Conservation (phyloP, 2,329 filamentous ascomycete species). For the Hypoxylon sp. region DNA sequence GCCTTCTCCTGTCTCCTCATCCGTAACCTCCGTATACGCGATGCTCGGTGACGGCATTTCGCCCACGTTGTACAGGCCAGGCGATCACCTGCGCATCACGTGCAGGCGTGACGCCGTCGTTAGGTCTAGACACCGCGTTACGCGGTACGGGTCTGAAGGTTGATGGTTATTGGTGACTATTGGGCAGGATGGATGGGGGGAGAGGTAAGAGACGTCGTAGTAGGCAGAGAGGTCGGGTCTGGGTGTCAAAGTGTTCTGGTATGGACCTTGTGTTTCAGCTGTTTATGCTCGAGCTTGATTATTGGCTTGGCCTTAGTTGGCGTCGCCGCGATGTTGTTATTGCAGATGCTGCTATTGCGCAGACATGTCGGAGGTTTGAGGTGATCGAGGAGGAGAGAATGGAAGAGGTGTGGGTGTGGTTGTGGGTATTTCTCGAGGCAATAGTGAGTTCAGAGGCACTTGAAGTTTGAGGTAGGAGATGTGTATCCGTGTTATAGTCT, state of each 20-base stretch:
- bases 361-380: not conserved
- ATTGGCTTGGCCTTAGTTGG: no score
- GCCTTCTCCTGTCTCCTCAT: not conserved
- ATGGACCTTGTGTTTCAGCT: no score
- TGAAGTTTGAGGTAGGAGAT: not conserved
- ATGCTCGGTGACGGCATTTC: no score
- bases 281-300: no score
- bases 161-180: not conserved
- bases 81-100: no score
- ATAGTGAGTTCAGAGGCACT: not conserved
- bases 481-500: not conserved
- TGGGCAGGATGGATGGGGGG: not conserved
- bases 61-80: no score
- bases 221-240: no score
- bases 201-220: not conserved
- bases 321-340: no score
- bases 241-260: no score
- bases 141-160: not conserved
- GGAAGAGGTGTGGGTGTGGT: no score
- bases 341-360: not conserved
- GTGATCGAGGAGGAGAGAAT: not conserved
- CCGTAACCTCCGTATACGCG: not conserved
- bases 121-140: not conserved
- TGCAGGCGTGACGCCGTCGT: no score
- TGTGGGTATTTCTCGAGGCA: no score